These are phyloP conservation scores for Naumovozyma baii DNA, from an alignment of 805 yeast genomes.

Conservation along the genomic window DNA sequence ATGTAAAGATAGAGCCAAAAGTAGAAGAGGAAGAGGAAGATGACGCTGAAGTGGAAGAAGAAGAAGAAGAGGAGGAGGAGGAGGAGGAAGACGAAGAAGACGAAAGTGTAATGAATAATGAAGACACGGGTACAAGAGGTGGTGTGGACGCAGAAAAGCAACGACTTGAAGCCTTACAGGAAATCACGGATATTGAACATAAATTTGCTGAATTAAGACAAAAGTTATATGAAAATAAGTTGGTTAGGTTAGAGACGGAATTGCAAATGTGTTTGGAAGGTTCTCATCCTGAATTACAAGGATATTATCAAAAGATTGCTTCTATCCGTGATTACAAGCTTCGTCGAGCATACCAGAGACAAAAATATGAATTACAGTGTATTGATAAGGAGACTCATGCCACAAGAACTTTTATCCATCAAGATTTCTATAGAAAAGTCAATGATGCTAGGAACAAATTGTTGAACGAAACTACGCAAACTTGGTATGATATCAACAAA, in stretches of 20 bases:
- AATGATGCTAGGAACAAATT: constrained; percentile 58
- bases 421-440: constrained; percentile 60
- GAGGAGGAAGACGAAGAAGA: constrained; percentile 9
- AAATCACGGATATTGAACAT: constrained; percentile 69
- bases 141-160: constrained; percentile 24
- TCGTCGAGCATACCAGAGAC: constrained; percentile 38
- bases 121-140: constrained; percentile 4
- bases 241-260: constrained; percentile 69
- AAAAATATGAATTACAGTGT: constrained; percentile 62
- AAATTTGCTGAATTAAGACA: constrained; percentile 84
- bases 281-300: constrained; percentile 80
- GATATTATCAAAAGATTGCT: constrained; percentile 61
- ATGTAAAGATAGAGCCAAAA: constrained; percentile 9
- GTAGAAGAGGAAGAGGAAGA: constrained; percentile 14
- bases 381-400: constrained; percentile 77
- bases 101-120: constrained; percentile 7
- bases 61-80: constrained; percentile 8
- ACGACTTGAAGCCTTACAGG: constrained; percentile 36
- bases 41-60: constrained; percentile 13
- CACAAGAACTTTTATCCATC: constrained; percentile 70
- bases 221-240: constrained; percentile 71
- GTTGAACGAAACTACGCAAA: constrained; percentile 63
- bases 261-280: constrained; percentile 80
- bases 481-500: constrained; percentile 86
- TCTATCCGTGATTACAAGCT: constrained; percentile 65